Evolutionary conservation across 345 rosid species (phyloP).

Genomic region (Populus nigra): DNA sequence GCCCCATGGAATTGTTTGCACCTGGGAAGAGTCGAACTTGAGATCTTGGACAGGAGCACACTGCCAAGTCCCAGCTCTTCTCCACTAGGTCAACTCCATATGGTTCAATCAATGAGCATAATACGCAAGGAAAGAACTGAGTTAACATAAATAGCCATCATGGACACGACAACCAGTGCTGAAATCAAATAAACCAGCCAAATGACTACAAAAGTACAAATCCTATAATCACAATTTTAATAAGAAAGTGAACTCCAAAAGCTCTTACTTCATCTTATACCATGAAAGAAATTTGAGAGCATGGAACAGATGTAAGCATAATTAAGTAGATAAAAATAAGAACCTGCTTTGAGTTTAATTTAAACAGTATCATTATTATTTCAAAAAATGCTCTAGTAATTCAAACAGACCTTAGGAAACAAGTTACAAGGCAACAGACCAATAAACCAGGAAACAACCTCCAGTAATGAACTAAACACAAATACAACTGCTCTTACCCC

Average conservation of each 20-base stretch:
- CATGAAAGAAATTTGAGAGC: background rate
- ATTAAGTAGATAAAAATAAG: background rate
- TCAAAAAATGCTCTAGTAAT: background rate
- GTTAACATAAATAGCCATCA: background rate
- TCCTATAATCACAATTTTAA: background rate
- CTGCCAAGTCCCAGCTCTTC: no score
- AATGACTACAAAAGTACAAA: background rate
- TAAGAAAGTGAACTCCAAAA: background rate
- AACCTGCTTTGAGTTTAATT: background rate
- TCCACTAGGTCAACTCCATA: no score
- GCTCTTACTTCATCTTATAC: background rate
- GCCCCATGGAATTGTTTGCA: no score
- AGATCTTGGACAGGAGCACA: no score
- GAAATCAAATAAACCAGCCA: conserved; percentile 2
- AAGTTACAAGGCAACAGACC: background rate
- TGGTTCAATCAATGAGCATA: conserved; percentile 4
- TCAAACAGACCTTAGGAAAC: background rate
- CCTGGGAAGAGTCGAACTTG: no score
- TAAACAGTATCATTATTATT: background rate
- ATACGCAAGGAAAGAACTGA: background rate
- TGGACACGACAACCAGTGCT: background rate
- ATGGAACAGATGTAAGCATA: background rate
- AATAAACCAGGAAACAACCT: background rate
- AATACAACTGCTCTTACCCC: conserved; percentile 64
- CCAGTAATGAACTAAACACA: background rate